phyloP scores from a whole-genome alignment of 2,329 filamentous ascomycete genomes.

The Aspergillus floridensis region DNA sequence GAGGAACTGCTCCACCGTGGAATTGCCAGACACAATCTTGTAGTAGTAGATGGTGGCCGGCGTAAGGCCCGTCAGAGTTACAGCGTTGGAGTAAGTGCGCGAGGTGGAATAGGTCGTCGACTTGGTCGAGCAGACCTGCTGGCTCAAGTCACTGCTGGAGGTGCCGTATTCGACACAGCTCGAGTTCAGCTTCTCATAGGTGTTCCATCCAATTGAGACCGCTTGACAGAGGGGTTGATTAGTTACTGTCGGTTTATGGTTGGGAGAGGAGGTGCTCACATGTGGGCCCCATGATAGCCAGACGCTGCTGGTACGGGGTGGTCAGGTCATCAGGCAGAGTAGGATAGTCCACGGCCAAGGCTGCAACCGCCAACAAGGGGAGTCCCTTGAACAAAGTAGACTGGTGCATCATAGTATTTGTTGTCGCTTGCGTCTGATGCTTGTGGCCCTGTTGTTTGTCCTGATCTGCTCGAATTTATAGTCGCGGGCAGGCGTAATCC shows the following conservation, averaged over 20 bases:
- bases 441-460: not conserved
- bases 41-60: conserved; percentile 61
- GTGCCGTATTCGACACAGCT: conserved; percentile 55
- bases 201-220: conserved; percentile 58
- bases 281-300: conserved; percentile 51
- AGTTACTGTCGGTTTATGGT: not conserved
- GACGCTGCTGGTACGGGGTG: conserved; percentile 55
- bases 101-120: conserved; percentile 55
- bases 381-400: conserved; percentile 19
- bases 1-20: conserved; percentile 53
- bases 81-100: conserved; percentile 54
- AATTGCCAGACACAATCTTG: conserved; percentile 57
- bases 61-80: conserved; percentile 46
- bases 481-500: not conserved
- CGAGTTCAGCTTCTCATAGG: conserved; percentile 47
- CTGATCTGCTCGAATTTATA: not conserved
- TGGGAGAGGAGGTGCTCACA: conserved; percentile 34
- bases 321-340: conserved; percentile 50
- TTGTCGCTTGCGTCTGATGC: not conserved
- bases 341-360: conserved; percentile 40
- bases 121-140: conserved; percentile 45
- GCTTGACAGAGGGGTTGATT: conserved; percentile 31
- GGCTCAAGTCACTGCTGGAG: conserved; percentile 39
- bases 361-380: conserved; percentile 27
- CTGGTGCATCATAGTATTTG: not conserved